Base-by-base conservation (phyloP, 225 moss, liverwort and hornwort genomes). In the Takakia lepidozioides region DNA sequence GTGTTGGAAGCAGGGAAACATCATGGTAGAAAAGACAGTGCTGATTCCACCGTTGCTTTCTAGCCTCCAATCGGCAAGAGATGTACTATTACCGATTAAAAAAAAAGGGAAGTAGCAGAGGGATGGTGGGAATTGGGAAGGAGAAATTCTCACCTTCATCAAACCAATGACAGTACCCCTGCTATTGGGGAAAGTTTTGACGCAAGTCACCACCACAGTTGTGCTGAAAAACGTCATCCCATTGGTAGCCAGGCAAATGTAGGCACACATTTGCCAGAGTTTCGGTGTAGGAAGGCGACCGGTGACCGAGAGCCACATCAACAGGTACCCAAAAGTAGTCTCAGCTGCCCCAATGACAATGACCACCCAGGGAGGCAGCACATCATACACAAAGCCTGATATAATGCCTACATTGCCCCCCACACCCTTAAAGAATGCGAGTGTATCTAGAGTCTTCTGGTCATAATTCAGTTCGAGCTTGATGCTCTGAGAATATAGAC, bases 161-260 rank as follows among this genome's bases (percentile, higher is more conserved):
- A 87, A 54, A 16, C 87, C 83, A 35, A 87, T 80, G 46, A 87
- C 71, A 10, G 64, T 39, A 22, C 87, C 87, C 52, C 87, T 66
- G 35, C 68, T 74, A 19, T 54, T 66, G 19, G 83, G 80, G 36
- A 87, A 87, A 47, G 55, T 77, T 45, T 80, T 66, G 38, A 87
- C 87, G 17, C 80, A 80, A 19, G 80, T 87, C 42, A 87, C 87
- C 14, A 87, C 76, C 13, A 65, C 70, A 10, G 76, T 74, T 16
- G 87, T 83, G 62, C 63, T 87, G 74, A 83, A 75, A 38, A 63
- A 77, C 0, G 80, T 65, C 25, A 73, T 57, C 17, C 71, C 61
- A 41, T 87, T 87, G 20, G 71, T 66, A 10, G 74, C 80, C 22
- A 83, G 8, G 46, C 78, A 74, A 15, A 77, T 76, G 39, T 63